Base-by-base conservation (phyloP, 345 rosid species). In the Citrus cavaleriei region DNA sequence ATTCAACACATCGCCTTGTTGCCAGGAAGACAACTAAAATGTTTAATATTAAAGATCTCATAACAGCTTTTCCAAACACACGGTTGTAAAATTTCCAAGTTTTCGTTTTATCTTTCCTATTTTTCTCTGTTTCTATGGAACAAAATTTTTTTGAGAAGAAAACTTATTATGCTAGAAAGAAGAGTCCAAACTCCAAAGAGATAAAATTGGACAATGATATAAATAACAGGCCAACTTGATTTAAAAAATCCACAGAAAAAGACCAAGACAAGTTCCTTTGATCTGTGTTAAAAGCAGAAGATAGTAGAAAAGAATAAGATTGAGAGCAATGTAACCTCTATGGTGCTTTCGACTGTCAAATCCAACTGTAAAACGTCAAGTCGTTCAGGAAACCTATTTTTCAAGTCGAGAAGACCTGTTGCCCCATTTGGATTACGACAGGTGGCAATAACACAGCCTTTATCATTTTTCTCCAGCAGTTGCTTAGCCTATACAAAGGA, bases 401-500 rank as follows among this genome's bases (percentile, higher is more conserved):
- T 91, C 79, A 95, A 83, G 68, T 89, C 88, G 68, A 81, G 69
- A 76, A 95, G 95, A 70, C 83, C 90, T 6, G 82, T 81, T 73
- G 98, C 89, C 70, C 75, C 85, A 34, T 80, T 79, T 35, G 97
- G 95, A 77, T 89, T 88, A 63, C 98, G 88, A 42, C 98, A 92
- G 68, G 98, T 92, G 65, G 98, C 98, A 77, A 95, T 77, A 72
- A 91, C 98, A 76, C 81, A 86, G 46, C 98, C 96, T 83, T 87
- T 87, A 67, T 84, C 88, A 74, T 77, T 85, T 73, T 84, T 89
- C 85, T 87, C 93, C 76, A 95, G 84, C 77, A 93, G 89, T 74
- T 90, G 96, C 75, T 81, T 85, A 70, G 86, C 97, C 99, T 95
- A 80, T 10, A 81, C 27, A 35, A 66, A 40, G 34, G 58, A 78